Evolutionary conservation across 305 asterid species (phyloP), one percentile per base, ranked within the genome.

Genomic region (Fraxinus baroniana): DNA sequence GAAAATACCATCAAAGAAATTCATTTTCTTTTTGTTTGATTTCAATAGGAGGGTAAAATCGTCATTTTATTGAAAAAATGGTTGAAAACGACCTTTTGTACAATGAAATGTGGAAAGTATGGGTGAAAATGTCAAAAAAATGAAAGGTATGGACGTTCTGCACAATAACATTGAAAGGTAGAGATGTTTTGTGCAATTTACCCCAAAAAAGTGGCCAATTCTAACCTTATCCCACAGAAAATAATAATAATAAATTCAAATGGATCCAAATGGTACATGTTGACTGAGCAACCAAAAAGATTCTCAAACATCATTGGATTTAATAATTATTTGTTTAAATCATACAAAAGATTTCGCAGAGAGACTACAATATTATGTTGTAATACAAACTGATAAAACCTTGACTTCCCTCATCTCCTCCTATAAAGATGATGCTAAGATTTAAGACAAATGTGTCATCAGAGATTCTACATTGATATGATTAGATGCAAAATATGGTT

Each of bases 401-500:
- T 22, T 10, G 26, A 8, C n/a, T 26, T 24, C 1, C 3, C 74
- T 26, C 2, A 26, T 26, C 7, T 66, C 35, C 35, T 26, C 7
- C 36, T 22, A 8, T 62, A 5, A 22, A 62, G 32, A 60, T 60
- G 71, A 60, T 60, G 12, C 46, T 8, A 39, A 39, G 15, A 10
- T 41, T 39, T 10, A 41, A 41, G 15, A 55, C 24, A 18, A 18
- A 57, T 57, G 18, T 57, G 68, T 57, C 24, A 57, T 36, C 57
- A 46, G 57, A 46, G 57, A 13, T 46, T 46, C 60, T 13, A 49
- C 60, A 12, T 55, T 74, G n/a, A 10, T 49, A 76, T 6, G 72
- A 77, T 77, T 22, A 9, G 3, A 83, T 70, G 24, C n/a, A 49
- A 72, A 83, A 44, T 49, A 55, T 74, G 35, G 13, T 37, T 76